Conservation (phyloP, 768 basidiomycete species). For the Macrolepiota albuminosa region DNA sequence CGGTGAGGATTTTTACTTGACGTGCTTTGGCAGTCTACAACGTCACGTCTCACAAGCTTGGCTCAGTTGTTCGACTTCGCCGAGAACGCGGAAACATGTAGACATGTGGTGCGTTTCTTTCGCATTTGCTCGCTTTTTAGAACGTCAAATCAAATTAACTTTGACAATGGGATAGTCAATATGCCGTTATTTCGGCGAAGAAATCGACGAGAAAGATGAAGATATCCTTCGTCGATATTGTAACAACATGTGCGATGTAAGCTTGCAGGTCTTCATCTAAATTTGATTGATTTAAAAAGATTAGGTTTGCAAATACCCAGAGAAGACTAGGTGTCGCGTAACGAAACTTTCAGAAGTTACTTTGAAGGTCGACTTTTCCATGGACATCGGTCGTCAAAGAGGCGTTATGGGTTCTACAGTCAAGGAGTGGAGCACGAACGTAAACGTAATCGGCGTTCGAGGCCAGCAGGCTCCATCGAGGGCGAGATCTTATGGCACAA, state of each 20-base stretch:
- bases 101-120: constrained; percentile 58
- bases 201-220: constrained; percentile 44
- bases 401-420: neutral
- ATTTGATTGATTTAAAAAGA: neutral
- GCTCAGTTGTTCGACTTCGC: constrained; percentile 41
- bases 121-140: neutral
- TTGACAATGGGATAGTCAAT: constrained; percentile 43
- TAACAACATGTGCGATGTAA: constrained; percentile 76
- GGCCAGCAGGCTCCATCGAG: constrained; percentile 1
- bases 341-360: constrained; percentile 41
- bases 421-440: constrained; percentile 1
- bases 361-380: constrained; percentile 17
- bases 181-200: constrained; percentile 79
- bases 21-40: neutral
- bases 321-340: constrained; percentile 50
- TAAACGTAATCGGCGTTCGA: neutral
- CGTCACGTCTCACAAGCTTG: neutral
- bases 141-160: neutral
- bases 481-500: constrained; percentile 4
- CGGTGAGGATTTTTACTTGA: constrained; percentile 36
- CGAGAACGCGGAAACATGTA: constrained; percentile 54
- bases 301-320: constrained; percentile 77
- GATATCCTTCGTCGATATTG: constrained; percentile 50
- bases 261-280: constrained; percentile 14
- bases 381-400: constrained; percentile 1